Evolutionary conservation across 108 stramenopile species (phyloP).

Genomic region (Epithemia pelagica): DNA sequence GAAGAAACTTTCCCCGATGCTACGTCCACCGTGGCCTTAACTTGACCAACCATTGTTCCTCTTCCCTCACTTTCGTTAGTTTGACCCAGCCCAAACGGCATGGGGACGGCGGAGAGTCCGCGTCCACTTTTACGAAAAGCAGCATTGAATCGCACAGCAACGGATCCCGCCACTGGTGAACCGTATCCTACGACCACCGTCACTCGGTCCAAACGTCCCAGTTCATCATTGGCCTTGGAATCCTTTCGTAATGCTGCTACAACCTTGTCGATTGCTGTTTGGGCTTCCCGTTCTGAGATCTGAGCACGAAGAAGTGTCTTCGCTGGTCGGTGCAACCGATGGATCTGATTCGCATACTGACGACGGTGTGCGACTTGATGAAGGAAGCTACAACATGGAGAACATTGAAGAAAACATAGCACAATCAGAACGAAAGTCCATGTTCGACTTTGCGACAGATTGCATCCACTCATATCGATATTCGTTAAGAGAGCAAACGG

Average conservation of each 20-base stretch:
- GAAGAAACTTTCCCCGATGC: slow-evolving; percentile 56
- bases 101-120: slow-evolving; percentile 46
- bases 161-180: slow-evolving; percentile 34
- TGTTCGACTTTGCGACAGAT: too few species aligned
- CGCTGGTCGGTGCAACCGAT: too few species aligned
- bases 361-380: too few species aligned
- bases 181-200: slow-evolving; percentile 72
- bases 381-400: too few species aligned
- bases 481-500: too few species aligned
- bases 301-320: neutral
- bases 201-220: slow-evolving; percentile 61
- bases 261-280: slow-evolving; percentile 67
- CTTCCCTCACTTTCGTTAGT: slow-evolving; percentile 59
- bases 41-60: slow-evolving; percentile 85
- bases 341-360: too few species aligned
- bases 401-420: too few species aligned
- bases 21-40: slow-evolving; percentile 62
- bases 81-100: slow-evolving; percentile 75
- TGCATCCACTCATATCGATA: too few species aligned
- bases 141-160: slow-evolving; percentile 80
- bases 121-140: slow-evolving; percentile 65
- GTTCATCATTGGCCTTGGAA: slow-evolving; percentile 48
- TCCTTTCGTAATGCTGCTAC: slow-evolving; percentile 68
- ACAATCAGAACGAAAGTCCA: too few species aligned
- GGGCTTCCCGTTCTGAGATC: slow-evolving; percentile 32